Evolutionary conservation across 2,329 filamentous ascomycete species (phyloP), one percentile per base, ranked within the genome.

Genomic region (Trichophyton rubrum): DNA sequence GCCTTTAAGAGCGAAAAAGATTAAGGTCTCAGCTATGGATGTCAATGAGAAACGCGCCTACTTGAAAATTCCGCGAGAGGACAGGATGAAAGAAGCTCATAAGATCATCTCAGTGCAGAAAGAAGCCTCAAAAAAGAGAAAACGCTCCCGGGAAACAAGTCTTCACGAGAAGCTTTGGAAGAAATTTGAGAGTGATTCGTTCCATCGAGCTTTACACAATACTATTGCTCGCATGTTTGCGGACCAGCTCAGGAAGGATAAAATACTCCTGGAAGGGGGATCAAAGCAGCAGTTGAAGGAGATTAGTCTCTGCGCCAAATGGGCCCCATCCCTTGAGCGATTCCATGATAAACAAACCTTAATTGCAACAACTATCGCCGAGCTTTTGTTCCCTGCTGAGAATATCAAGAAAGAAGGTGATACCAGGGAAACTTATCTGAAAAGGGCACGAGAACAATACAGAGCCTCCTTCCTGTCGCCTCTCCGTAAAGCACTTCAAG

Each of bases 301-400:
- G 13, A 77, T 85, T 59, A 83, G 80, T 0, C 75, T 85, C 0
- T 82, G 80, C 60, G 81, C 76, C 1, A 85, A 85, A 63, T 85
- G 82, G 83, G 80, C 82, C 0, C 83, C 83, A 1, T 78, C 78
- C 0, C 74, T 78, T 17, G 76, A 77, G 38, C 75, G 73, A 41
- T 81, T 82, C 64, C 82, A 84, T 64, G 83, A 85, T 68, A 78
- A 78, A 63, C 78, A 83, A 63, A 85, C 82, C 1, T 78, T 79
- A 64, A 75, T 85, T 62, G 74, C 79, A 35, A 80, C 78, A 53
- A 77, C 79, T 11, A 84, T 85, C 60, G 79, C 82, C 3, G 82
- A 85, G 68, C 71, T 80, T 11, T 66, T 84, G 7, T 64, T 61
- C 22, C 76, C 79, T 62, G 76, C 79, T 0, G 68, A 74, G 3